Conservation (phyloP, 164 flowering plant genomes). For the Platanus orientalis region DNA sequence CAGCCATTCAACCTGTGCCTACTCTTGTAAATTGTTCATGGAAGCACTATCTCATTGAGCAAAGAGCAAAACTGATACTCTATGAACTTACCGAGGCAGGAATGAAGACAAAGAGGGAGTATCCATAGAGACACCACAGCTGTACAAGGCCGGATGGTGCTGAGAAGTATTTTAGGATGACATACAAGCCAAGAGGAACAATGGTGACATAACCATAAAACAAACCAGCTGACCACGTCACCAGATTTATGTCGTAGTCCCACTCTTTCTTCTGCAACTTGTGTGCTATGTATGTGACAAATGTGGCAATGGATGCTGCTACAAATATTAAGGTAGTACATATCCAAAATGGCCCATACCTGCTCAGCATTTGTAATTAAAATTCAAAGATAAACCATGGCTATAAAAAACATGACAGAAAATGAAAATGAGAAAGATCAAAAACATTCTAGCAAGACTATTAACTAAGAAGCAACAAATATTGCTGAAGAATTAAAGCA, state of each 20-base stretch:
- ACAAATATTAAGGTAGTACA: constrained; percentile 94
- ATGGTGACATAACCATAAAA: constrained; percentile 89
- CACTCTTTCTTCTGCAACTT: constrained; percentile 82
- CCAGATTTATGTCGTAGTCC: constrained; percentile 89
- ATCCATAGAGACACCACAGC: constrained; percentile 89
- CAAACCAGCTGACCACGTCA: constrained; percentile 98
- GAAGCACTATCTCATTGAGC: no score
- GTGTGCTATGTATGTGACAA: constrained; percentile 92
- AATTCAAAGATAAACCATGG: background rate
- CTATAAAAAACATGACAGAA: background rate
- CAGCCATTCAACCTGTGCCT: no score
- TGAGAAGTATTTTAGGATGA: constrained; percentile 92
- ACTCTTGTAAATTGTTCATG: no score
- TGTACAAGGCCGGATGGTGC: constrained; percentile 92
- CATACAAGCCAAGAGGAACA: constrained; percentile 76
- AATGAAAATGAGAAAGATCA: background rate
- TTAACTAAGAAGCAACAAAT: no score
- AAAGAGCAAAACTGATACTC: no score
- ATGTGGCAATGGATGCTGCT: constrained; percentile 94
- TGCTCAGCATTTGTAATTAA: constrained; percentile 22
- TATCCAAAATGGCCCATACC: constrained; percentile 99
- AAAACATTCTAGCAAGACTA: background rate
- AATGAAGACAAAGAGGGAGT: constrained; percentile 89
- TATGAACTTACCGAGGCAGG: constrained; percentile 76
- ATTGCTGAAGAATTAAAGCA: no score